Evolutionary conservation across 148 eudicot genomes (phyloP), one percentile per base, ranked within the genome.

Genomic region (Rheum nobile): DNA sequence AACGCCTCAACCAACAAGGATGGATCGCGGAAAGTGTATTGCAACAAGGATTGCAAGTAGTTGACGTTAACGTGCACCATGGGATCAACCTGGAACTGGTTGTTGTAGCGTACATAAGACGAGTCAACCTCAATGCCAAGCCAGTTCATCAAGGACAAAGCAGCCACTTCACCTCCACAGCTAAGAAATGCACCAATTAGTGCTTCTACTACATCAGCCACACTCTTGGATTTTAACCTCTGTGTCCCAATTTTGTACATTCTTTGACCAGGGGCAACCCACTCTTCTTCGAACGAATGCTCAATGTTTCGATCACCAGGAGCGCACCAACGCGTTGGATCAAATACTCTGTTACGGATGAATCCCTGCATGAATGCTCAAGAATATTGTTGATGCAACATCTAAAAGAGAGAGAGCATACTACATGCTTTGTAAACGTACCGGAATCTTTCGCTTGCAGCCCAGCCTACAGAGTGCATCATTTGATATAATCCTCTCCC

Each of bases 181-280:
- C 86, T 87, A 22, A 95, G 89, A 71, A 81, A 91, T 29, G 88
- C 97, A 68, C 99, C 98, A 67, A 95, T 91, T 47, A 95, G 68
- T 67, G 99, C 99, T 85, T 95, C 97, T 9, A 85, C 91, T n/a
- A 85, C 97, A 82, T 95, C 97, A 70, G 99, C 99, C 19, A 95
- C 84, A 34, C 74, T 85, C 78, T 95, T 91, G 57, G 88, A 75
- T 76, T 90, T 91, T 8, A 90, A 16, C 59, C 72, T 85, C 63
- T 85, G 79, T 5, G 8, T 78, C 34, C 85, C 84, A 31, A 76
- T 77, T 47, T 12, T 80, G 67, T 87, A 91, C 13, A 88, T 76
- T 76, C 77, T 86, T 55, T 76, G 72, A 12, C n/a, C 48, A 31
- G 81, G 29, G 16, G 83, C 79, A 44, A 85, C 46, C 37, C 13